Evolutionary conservation across 2,329 filamentous ascomycete species (phyloP), one percentile per base, ranked within the genome.

Genomic region (Aspergillus sp.): DNA sequence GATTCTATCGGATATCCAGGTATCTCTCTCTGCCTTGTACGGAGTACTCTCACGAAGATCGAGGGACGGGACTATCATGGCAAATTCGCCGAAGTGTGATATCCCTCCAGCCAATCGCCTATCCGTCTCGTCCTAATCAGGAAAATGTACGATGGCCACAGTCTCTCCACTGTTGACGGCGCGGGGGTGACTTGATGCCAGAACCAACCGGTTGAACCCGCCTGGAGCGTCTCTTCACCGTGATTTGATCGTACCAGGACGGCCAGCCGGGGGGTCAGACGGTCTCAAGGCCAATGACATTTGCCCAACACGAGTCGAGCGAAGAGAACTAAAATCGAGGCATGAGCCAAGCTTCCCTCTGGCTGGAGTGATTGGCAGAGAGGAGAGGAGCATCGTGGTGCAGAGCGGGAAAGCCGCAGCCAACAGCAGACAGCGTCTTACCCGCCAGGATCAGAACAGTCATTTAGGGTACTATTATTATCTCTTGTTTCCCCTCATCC

Each of bases 311-410:
- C 16, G 41, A 1, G 1, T 26, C n/a, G 36, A 49, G 50, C 55
- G 58, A 60, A 48, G 36, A 40, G 36, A 13, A 14, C n/a, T 26
- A 49, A 57, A 58, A 58, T 47, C 26, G 51, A 45, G 42, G 53
- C 35, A 38, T n/a, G 16, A 57, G 63, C 62, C 63, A 65, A 65
- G 61, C 58, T 62, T 58, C 53, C 35, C 8, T 52, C 32, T 46
- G 22, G 24, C 9, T 19, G 30, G 9, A 7, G 11, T 32, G 50
- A 65, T 64, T 65, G 55, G 62, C 16, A n/a, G 10, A n/a, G 9
- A 30, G 8, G 16, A 44, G 20, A 45, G 41, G 48, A 55, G 47
- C 33, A 16, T 52, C 52, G 51, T 50, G 45, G 54, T 62, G 57
- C 59, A 59, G 54, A 53, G 50, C 56, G 57, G 61, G 54, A 55